These are phyloP conservation scores for Coffea canephora DNA, from an alignment of 257 asterid species.

Conservation along the genomic window DNA sequence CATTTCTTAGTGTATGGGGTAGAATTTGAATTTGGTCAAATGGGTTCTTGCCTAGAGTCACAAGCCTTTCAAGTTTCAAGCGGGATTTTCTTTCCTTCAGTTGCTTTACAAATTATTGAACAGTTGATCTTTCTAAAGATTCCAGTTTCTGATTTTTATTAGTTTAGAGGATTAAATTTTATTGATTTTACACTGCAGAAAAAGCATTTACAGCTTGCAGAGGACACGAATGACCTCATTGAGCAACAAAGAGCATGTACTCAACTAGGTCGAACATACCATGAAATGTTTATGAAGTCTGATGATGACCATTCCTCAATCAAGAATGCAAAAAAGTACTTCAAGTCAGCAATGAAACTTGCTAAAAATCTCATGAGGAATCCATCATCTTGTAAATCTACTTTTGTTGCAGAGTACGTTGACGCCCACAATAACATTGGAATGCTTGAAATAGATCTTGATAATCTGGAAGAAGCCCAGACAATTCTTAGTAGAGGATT, in stretches of 20 bases:
- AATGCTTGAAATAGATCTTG: conserved; percentile 87
- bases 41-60: no score
- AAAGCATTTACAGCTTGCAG: conserved; percentile 83
- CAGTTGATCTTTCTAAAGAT: conserved; percentile 2
- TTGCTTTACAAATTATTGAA: background rate
- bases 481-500: conserved; percentile 60
- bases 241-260: conserved; percentile 97
- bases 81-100: no score
- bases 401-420: conserved; percentile 67
- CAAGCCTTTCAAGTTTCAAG: no score
- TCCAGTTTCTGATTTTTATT: background rate
- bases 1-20: no score
- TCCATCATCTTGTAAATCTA: conserved; percentile 31
- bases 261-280: conserved; percentile 95
- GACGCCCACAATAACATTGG: conserved; percentile 96
- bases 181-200: conserved; percentile 42
- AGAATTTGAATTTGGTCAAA: no score
- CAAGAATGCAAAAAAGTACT: conserved; percentile 74
- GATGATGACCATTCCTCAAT: conserved; percentile 73
- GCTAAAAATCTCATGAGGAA: conserved; percentile 55
- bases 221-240: conserved; percentile 55
- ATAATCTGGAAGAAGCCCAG: conserved; percentile 72
- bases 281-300: conserved; percentile 74
- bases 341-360: conserved; percentile 61
- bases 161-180: background rate